A percentile compares a stretch with the other conserved stretches of the same genome.
Conservation (phyloP, 2,329 filamentous ascomycete species). For the Calonectria fujianensis region DNA sequence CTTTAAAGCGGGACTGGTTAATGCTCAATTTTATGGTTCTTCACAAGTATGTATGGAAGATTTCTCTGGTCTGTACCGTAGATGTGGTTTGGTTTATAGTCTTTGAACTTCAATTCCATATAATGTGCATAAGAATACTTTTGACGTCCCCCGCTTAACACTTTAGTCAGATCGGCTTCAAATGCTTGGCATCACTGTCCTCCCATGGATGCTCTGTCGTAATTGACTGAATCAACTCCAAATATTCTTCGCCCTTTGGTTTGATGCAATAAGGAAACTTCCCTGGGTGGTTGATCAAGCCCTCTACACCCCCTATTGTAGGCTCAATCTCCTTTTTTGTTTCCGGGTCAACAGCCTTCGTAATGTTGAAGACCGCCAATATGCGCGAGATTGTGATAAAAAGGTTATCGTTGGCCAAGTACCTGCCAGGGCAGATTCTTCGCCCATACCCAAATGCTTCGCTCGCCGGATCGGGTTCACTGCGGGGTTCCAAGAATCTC, state of each 20-base stretch:
- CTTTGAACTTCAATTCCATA: no score
- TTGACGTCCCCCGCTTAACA: no score
- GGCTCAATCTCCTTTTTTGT: neutral
- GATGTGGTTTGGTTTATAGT: no score
- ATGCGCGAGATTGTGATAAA: neutral
- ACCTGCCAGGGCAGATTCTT: neutral
- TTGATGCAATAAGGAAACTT: neutral
- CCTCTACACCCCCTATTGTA: neutral
- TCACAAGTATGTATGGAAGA: no score
- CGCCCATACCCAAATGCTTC: neutral
- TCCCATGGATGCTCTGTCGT: neutral
- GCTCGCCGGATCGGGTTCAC: neutral
- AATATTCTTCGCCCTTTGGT: neutral
- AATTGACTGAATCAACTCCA: neutral
- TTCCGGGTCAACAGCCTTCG: neutral
- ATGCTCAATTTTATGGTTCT: no score
- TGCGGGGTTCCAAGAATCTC: conserved; percentile 36
- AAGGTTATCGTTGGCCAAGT: neutral
- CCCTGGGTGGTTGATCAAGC: neutral
- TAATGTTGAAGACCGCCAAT: neutral
- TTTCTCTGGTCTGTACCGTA: no score
- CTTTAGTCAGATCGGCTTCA: neutral
- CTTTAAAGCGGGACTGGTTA: no score
- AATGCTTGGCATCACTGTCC: neutral
- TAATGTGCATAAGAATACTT: no score